Evolutionary conservation across 164 flowering plant genomes (phyloP).

Genomic region (Cinnamomum chago): DNA sequence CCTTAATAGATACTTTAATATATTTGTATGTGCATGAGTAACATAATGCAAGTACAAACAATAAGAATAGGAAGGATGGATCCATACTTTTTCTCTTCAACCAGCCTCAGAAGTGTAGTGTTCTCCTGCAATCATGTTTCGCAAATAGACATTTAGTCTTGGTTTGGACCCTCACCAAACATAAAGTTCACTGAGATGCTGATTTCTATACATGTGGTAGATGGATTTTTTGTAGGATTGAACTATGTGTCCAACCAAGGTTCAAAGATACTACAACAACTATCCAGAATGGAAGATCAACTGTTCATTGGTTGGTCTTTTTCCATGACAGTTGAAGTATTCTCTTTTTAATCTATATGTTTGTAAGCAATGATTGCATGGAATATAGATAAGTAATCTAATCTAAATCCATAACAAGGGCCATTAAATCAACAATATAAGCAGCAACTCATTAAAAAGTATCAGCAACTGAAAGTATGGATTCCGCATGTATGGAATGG

Average conservation of each 20-base stretch:
- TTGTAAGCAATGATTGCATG: too few species aligned
- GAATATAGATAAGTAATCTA: not conserved
- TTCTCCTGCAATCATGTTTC: slow-evolving; percentile 49
- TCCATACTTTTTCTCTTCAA: slow-evolving; percentile 70
- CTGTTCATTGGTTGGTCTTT: not conserved
- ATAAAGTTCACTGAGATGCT: too few species aligned
- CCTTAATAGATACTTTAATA: not conserved
- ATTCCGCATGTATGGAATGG: not conserved
- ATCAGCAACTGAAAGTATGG: not conserved
- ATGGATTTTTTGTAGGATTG: not conserved
- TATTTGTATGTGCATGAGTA: not conserved
- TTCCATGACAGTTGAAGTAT: not conserved
- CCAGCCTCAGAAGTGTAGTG: slow-evolving; percentile 38
- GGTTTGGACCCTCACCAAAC: too few species aligned
- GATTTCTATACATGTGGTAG: not conserved
- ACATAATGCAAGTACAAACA: not conserved
- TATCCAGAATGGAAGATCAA: not conserved
- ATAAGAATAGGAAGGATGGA: not conserved
- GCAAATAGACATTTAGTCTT: not conserved
- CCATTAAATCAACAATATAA: not conserved
- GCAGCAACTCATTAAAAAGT: not conserved
- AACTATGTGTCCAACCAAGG: not conserved
- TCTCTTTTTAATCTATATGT: not conserved
- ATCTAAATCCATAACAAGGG: not conserved
- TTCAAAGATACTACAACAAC: not conserved